Evolutionary conservation across 2,329 filamentous ascomycete genomes (phyloP).

Genomic region (Colletotrichum sp.): DNA sequence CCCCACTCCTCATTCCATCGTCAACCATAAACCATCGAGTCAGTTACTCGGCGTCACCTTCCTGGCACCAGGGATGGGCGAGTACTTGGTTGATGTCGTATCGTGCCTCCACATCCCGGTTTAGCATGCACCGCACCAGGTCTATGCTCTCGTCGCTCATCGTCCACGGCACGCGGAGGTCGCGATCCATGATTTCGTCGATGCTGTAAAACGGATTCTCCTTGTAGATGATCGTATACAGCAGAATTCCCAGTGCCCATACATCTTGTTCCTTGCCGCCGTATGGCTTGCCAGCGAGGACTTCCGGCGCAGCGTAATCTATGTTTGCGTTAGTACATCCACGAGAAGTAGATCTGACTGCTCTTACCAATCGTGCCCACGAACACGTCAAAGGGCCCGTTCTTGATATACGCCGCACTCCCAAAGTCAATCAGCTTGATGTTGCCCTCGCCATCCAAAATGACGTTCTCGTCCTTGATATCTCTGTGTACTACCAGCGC

Average conservation of each 20-base stretch:
- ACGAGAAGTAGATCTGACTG: slow-evolving; percentile 6
- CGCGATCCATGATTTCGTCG: slow-evolving; percentile 98
- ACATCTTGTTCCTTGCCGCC: slow-evolving; percentile 97
- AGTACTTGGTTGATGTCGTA: slow-evolving; percentile 89
- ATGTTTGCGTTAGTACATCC: background rate
- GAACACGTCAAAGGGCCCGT: slow-evolving; percentile 97
- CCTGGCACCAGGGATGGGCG: slow-evolving; percentile 80
- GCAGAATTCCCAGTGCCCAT: slow-evolving; percentile 94
- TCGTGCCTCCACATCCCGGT: slow-evolving; percentile 83
- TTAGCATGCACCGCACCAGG: slow-evolving; percentile 88
- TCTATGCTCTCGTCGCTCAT: slow-evolving; percentile 93
- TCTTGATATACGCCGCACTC: slow-evolving; percentile 97
- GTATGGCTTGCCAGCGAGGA: slow-evolving; percentile 90
- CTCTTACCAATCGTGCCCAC: slow-evolving; percentile 93
- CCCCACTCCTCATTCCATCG: background rate
- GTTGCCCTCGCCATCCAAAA: slow-evolving; percentile 91
- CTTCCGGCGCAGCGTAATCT: slow-evolving; percentile 99
- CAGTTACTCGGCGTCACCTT: slow-evolving; percentile 15
- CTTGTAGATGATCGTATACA: slow-evolving; percentile 99
- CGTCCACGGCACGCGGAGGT: slow-evolving; percentile 86
- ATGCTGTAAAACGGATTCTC: slow-evolving; percentile 99
- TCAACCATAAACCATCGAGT: slow-evolving; percentile 1
- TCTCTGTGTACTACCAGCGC: slow-evolving; percentile 94
- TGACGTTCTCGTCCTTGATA: slow-evolving; percentile 98
- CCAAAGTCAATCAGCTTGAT: slow-evolving; percentile 99